Percentiles rank a stretch among this genome's conserved stretches.
Evolutionary conservation across 2,329 filamentous ascomycete species (phyloP).

Genomic region (Ophiosphaerella herpotricha): DNA sequence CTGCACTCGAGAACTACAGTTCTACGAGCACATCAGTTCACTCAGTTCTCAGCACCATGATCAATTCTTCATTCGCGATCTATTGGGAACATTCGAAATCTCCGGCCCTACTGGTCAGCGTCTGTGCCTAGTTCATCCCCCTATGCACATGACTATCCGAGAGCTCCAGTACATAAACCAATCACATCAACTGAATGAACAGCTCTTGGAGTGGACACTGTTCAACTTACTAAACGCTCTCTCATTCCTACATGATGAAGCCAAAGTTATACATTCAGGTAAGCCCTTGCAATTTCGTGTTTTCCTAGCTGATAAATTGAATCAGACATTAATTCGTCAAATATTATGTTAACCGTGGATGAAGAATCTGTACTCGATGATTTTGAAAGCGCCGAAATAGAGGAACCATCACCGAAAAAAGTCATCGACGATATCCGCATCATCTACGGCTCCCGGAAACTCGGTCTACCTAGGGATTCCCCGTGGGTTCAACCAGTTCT

Average conservation of each 20-base stretch:
- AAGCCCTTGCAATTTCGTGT: conserved; percentile 15
- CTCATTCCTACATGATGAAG: conserved; percentile 51
- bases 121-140: too few species aligned
- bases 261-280: conserved; percentile 54
- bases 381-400: conserved; percentile 42
- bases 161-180: too few species aligned
- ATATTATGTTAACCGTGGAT: conserved; percentile 47
- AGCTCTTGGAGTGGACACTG: conserved; percentile 39
- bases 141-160: too few species aligned
- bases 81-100: too few species aligned
- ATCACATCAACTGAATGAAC: conserved; percentile 16
- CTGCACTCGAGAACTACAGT: too few species aligned
- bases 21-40: too few species aligned
- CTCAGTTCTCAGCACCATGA: too few species aligned
- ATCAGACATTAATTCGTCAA: conserved; percentile 51
- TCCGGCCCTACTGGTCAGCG: too few species aligned
- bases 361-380: conserved; percentile 44
- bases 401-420: conserved; percentile 46
- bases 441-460: conserved; percentile 24
- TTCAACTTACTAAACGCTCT: conserved; percentile 48
- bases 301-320: conserved; percentile 9
- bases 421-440: conserved; percentile 30
- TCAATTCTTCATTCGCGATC: too few species aligned
- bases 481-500: conserved; percentile 42
- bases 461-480: conserved; percentile 39